Evolutionary conservation across 2,329 filamentous ascomycete genomes (phyloP).

Genomic region (Penicillium sclerotiorum): DNA sequence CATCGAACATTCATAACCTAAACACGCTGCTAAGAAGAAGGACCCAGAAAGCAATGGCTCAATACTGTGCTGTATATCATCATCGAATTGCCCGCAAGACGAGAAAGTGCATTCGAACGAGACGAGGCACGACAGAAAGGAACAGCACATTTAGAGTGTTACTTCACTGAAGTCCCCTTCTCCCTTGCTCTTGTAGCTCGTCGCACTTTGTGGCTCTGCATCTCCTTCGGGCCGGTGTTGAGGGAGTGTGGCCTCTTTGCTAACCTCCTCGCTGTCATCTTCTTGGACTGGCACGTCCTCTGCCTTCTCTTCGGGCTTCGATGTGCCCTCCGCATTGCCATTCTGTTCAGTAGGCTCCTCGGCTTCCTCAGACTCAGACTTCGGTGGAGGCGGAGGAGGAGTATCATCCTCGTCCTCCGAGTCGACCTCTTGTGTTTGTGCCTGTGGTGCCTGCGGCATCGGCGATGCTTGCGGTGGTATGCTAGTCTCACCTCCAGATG

Average conservation of each 20-base stretch:
- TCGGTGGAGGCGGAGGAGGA: conserved; percentile 33
- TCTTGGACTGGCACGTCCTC: conserved; percentile 17
- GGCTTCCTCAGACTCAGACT: conserved; percentile 27
- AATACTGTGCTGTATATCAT: conserved; percentile 23
- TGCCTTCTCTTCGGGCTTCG: conserved; percentile 14
- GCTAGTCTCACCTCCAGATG: conserved; percentile 35
- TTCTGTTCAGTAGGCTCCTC: conserved; percentile 22
- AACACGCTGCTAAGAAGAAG: conserved; percentile 8
- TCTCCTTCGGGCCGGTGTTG: conserved; percentile 26
- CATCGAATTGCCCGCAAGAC: conserved; percentile 12
- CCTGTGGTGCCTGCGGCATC: too few relatives aligned
- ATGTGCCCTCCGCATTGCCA: conserved; percentile 15
- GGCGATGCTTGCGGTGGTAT: too few relatives aligned
- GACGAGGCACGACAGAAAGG: conserved; percentile 6
- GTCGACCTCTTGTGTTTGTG: conserved; percentile 29
- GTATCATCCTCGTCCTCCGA: conserved; percentile 31
- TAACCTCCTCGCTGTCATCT: conserved; percentile 24
- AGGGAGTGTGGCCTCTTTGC: conserved; percentile 30
- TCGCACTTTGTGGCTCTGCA: conserved; percentile 16
- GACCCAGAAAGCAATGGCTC: conserved; percentile 13
- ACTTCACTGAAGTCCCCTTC: conserved; percentile 41
- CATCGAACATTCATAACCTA: conserved; percentile 18
- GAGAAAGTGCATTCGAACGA: neutral
- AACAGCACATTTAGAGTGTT: conserved; percentile 28
- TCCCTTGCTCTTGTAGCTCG: conserved; percentile 33